These are phyloP conservation scores for Neonectria magnoliae DNA, from an alignment of 2,329 filamentous ascomycete species.

Conservation along the genomic window DNA sequence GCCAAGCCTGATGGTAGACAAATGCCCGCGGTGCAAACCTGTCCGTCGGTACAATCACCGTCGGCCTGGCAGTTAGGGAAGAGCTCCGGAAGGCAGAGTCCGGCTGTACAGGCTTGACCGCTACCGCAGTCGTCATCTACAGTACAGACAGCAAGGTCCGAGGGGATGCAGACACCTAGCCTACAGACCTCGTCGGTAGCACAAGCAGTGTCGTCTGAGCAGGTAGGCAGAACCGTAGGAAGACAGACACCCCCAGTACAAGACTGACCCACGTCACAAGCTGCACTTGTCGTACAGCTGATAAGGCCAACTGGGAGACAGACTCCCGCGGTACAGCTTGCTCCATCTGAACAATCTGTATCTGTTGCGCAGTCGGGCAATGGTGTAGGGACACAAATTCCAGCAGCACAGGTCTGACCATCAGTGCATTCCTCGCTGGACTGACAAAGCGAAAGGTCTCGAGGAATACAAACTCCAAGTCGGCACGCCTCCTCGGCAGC, in stretches of 20 bases:
- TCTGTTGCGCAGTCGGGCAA: not conserved
- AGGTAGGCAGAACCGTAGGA: not conserved
- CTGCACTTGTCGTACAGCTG: slow-evolving; percentile 1
- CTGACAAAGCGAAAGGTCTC: not conserved
- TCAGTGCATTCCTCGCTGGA: not conserved
- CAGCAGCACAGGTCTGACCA: slow-evolving; percentile 1
- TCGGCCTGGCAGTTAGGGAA: slow-evolving; percentile 13
- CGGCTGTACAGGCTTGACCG: slow-evolving; percentile 8
- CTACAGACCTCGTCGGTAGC: not conserved
- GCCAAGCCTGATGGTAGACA: slow-evolving; percentile 6
- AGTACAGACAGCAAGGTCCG: slow-evolving; percentile 1
- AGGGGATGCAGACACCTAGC: slow-evolving; percentile 6
- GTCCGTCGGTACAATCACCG: not conserved
- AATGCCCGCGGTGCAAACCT: not conserved
- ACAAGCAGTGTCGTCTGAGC: slow-evolving; percentile 4
- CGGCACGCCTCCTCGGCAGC: not conserved
- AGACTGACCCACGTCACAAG: not conserved
- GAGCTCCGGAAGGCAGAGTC: slow-evolving; percentile 14
- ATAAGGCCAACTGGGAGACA: not conserved
- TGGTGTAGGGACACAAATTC: not conserved
- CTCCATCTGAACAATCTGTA: not conserved
- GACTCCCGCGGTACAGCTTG: not conserved
- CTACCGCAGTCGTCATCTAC: not conserved
- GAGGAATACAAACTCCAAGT: slow-evolving; percentile 12
- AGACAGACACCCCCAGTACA: slow-evolving; percentile 9